Evolutionary conservation across 2,329 filamentous ascomycete species (phyloP).

Genomic region (Didymella sp.): DNA sequence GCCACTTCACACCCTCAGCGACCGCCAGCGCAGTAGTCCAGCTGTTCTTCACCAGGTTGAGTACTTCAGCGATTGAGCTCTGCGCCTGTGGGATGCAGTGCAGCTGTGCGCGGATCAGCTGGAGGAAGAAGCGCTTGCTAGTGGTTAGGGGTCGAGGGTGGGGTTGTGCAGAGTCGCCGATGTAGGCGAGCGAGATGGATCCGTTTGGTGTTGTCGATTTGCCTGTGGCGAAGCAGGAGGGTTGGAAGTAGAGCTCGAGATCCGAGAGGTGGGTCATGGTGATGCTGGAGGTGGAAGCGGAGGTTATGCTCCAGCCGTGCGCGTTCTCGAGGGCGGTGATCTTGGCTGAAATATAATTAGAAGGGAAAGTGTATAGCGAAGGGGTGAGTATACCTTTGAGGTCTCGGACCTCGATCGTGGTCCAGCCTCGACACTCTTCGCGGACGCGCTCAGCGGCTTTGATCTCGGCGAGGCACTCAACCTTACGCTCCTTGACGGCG

Average conservation of each 20-base stretch:
- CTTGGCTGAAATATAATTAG: constrained; percentile 62
- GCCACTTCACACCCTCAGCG: constrained; percentile 65
- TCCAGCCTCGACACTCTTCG: constrained; percentile 91
- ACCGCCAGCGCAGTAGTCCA: constrained; percentile 72
- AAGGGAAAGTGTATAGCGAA: not conserved
- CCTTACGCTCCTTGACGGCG: constrained; percentile 69
- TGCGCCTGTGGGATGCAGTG: constrained; percentile 66
- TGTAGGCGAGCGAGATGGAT: constrained; percentile 73
- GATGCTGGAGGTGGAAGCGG: constrained; percentile 65
- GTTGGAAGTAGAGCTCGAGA: constrained; percentile 76
- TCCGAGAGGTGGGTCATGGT: constrained; percentile 77
- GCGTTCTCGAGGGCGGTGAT: constrained; percentile 70
- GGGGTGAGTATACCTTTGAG: constrained; percentile 70
- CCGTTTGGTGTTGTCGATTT: constrained; percentile 45
- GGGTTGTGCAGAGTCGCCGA: constrained; percentile 65
- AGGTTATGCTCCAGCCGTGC: constrained; percentile 74
- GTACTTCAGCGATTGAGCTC: constrained; percentile 64
- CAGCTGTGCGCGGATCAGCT: constrained; percentile 72
- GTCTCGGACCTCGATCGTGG: constrained; percentile 75
- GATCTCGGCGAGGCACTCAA: constrained; percentile 75
- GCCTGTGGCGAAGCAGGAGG: constrained; percentile 62
- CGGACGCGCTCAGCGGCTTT: constrained; percentile 80
- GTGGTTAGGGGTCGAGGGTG: constrained; percentile 64
- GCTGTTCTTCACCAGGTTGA: constrained; percentile 64
- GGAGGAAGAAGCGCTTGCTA: constrained; percentile 77